Base-by-base conservation (phyloP, 176 grass and related monocot genomes). In the Carex myosuroides region DNA sequence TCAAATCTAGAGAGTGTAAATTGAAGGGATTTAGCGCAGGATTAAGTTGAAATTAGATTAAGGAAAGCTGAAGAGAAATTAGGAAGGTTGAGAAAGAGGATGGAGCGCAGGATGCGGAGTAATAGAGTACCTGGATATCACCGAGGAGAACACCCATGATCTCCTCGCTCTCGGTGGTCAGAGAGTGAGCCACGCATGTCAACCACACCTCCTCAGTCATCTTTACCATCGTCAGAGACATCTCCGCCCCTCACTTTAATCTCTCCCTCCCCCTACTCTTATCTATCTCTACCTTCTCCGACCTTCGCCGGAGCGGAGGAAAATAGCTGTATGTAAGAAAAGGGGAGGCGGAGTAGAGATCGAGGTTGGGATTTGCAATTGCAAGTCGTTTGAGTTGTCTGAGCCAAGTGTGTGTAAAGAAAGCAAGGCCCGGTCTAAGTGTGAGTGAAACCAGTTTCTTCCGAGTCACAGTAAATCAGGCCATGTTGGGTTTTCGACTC, bases 131-230 rank as follows among this genome's bases (percentile, higher is more conserved):
- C 82, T 84, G 79, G 91, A 94, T 84, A 68, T 99, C 91, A 37
- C 96, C 96, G 86, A 99, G 90, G 70, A 99, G 96, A 52, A 99
- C 88, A 68, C 96, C 96, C 93, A 99, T 93, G 88, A 99, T 84
- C 93, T 99, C 96, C 89, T 99, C 96, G 8, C 88, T 92, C 89
- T 99, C 96, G 42, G 93, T 95, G 81, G 91, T 93, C 67, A 95
- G 93, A 33, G 93, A 93, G 81, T 99, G 96, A 70, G 91, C 89
- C 81, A 99, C 93, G 83, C 96, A 95, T 17, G 96, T 95, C 79
- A 99, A 78, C 96, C 93, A 99, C 60, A 99, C 93, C 91, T 95
- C 96, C 91, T 98, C 95, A 26, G 90, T 84, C 81, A 98, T 93
- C 86, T 84, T 90, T 55, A 93, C 95, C 89, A 85, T 81, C 39